phyloP scores from a whole-genome alignment of 257 asterid genomes.

The Nicotiana otophora region DNA sequence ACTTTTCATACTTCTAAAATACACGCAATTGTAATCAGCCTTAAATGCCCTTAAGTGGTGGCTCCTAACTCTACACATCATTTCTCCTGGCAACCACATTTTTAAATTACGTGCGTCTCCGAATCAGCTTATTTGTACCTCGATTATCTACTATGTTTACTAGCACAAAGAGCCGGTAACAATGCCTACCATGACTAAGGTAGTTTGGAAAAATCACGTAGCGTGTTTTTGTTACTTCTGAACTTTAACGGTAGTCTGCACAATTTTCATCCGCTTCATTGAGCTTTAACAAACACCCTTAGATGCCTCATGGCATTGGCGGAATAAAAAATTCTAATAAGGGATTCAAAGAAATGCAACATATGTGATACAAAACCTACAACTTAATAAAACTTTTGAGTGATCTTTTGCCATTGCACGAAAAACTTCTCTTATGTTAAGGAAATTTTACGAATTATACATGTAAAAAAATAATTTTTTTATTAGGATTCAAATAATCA shows the following conservation, averaged over 20 bases:
- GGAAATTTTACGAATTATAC: no score
- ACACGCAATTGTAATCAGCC: neutral
- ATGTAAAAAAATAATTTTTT: no score
- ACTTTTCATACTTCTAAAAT: neutral
- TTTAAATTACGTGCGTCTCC: no score
- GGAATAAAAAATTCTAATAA: neutral
- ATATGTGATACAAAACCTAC: neutral
- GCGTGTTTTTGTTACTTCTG: no score
- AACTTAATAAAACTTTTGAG: neutral
- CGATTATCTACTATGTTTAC: neutral
- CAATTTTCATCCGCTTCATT: neutral
- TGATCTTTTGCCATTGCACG: no score
- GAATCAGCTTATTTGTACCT: neutral
- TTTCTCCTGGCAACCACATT: neutral
- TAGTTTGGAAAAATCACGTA: no score
- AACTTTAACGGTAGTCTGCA: accelerated
- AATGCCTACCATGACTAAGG: no score
- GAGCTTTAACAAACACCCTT: neutral
- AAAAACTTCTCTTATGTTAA: no score
- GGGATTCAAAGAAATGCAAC: neutral
- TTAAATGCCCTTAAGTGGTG: neutral
- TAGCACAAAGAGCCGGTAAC: no score
- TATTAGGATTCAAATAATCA: no score
- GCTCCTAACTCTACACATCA: neutral
- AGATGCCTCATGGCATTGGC: neutral